Base-by-base conservation (phyloP, 2,329 filamentous ascomycete genomes). In the Beauveria brongniartii region DNA sequence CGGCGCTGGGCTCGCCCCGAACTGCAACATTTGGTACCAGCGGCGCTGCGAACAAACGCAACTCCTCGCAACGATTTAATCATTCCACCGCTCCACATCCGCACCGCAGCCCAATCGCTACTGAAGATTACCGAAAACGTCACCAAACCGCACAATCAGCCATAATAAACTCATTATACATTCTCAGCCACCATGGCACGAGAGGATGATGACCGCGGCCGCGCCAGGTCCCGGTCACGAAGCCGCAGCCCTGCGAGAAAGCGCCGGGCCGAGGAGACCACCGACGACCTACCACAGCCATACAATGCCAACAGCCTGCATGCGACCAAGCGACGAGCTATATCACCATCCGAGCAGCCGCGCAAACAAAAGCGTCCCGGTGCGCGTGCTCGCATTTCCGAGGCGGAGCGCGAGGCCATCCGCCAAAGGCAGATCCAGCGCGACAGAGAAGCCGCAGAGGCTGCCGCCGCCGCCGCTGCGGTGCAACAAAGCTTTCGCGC, bases 341-440 rank as follows among this genome's bases (percentile, higher is more conserved):
- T 82, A 18, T 85, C 82, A 1, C 74, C 77, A 41, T 84, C 82
- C 1, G 78, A 80, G 9, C 73, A 77, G 44, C 83, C 84, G 10
- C 84, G 87, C 55, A 88, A 86, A 70, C 81, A 82, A 60, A 91
- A 91, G 72, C 83, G 87, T 5, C 88, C 88, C 1, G 85, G 85
- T 5, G 81, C 83, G 62, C 81, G 85, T 60, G 82, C 85, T 14
- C 82, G 89, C 63, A 85, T 93, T 63, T 84, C 84, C 37, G 84
- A 84, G 59, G 75, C 82, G 34, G 86, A 91, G 68, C 82, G 84
- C 37, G 86, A 90, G 67, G 84, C 84, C 26, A 87, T 88, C 59
- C 84, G 86, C 30, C 81, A 84, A 67, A 80, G 82, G 59, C 80
- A 87, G 66, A 76, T 82, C 16, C 82, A 89, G 63, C 81, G 81